These are phyloP conservation scores for Zygotorulaspora sp. DNA, from an alignment of 805 yeast genomes.

Conservation along the genomic window DNA sequence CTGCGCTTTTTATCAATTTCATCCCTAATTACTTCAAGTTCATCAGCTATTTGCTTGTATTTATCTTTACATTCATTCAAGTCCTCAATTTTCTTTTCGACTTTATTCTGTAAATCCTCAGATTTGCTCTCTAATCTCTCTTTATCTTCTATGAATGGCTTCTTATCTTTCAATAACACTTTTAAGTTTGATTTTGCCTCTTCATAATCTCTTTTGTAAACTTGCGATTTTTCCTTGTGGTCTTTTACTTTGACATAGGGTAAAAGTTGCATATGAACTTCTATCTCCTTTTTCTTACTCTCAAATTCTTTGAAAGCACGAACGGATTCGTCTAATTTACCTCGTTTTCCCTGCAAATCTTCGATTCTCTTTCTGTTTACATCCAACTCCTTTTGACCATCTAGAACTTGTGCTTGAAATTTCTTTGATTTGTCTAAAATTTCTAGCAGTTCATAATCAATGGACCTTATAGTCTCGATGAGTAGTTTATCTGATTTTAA, in stretches of 20 bases:
- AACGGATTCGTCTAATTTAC: slow-evolving; percentile 45
- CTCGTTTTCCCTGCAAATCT: slow-evolving; percentile 36
- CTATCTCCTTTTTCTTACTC: slow-evolving; percentile 43
- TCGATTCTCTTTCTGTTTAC: slow-evolving; percentile 32
- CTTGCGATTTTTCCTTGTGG: slow-evolving; percentile 30
- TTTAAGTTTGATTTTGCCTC: slow-evolving; percentile 30
- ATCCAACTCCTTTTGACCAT: slow-evolving; percentile 37
- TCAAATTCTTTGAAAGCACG: slow-evolving; percentile 44
- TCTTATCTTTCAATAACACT: slow-evolving; percentile 22
- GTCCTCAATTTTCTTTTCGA: slow-evolving; percentile 37
- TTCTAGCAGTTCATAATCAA: slow-evolving; percentile 55
- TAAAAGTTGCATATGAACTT: slow-evolving; percentile 43
- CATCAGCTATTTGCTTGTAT: slow-evolving; percentile 12
- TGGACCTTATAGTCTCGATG: slow-evolving; percentile 74
- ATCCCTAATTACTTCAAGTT: slow-evolving; percentile 17
- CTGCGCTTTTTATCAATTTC: slow-evolving; percentile 16
- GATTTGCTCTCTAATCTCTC: slow-evolving; percentile 31
- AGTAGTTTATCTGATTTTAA: slow-evolving; percentile 70
- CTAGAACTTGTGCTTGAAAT: slow-evolving; percentile 43
- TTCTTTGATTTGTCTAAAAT: slow-evolving; percentile 55
- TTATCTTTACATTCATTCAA: slow-evolving; percentile 28
- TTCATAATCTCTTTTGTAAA: slow-evolving; percentile 28
- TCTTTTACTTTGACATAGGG: slow-evolving; percentile 48
- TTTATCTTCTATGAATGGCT: slow-evolving; percentile 30
- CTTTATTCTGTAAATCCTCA: slow-evolving; percentile 24